These are phyloP conservation scores for Candida anutae DNA, from an alignment of 1,139 yeast species.

Conservation along the genomic window DNA sequence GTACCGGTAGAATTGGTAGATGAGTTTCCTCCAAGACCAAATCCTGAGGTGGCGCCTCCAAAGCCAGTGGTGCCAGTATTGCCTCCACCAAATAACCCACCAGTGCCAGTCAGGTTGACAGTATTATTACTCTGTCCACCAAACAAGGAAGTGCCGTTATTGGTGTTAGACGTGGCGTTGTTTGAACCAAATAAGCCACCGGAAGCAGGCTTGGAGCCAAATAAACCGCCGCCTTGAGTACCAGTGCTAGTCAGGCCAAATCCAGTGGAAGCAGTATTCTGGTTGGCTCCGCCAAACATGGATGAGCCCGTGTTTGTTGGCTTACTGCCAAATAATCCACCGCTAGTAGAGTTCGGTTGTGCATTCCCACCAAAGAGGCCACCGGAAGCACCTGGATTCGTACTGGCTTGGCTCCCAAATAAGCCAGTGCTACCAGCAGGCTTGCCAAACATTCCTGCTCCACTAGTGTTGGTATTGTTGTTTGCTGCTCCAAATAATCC, in stretches of 20 bases:
- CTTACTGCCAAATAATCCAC: constrained; percentile 21
- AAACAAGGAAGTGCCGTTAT: constrained; percentile 16
- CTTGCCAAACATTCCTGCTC: constrained; percentile 8
- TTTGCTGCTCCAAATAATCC: constrained; percentile 14
- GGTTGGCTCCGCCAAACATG: constrained; percentile 21
- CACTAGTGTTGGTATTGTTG: constrained; percentile 5
- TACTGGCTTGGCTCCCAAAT: constrained; percentile 6
- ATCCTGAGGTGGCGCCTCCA: constrained; percentile 5
- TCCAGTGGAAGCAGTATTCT: constrained; percentile 3
- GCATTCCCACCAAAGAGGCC: constrained; percentile 22
- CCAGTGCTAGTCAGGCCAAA: constrained; percentile 7
- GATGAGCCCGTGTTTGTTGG: constrained; percentile 10
- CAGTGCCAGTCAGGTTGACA: constrained; percentile 4
- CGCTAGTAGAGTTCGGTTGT: constrained; percentile 4
- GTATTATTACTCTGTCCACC: constrained; percentile 7
- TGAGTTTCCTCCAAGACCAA: constrained; percentile 16
- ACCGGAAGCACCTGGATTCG: constrained; percentile 9
- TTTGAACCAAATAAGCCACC: constrained; percentile 19
- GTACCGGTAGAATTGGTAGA: constrained; percentile 11
- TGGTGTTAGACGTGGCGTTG: constrained; percentile 4
- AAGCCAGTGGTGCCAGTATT: constrained; percentile 5
- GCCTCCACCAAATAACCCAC: constrained; percentile 11
- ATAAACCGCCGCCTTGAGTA: constrained; percentile 13
- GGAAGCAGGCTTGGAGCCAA: constrained; percentile 6
- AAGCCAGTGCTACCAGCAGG: constrained; percentile 3